Evolutionary conservation across 2,329 filamentous ascomycete species (phyloP).

Genomic region (Alternaria sp.): DNA sequence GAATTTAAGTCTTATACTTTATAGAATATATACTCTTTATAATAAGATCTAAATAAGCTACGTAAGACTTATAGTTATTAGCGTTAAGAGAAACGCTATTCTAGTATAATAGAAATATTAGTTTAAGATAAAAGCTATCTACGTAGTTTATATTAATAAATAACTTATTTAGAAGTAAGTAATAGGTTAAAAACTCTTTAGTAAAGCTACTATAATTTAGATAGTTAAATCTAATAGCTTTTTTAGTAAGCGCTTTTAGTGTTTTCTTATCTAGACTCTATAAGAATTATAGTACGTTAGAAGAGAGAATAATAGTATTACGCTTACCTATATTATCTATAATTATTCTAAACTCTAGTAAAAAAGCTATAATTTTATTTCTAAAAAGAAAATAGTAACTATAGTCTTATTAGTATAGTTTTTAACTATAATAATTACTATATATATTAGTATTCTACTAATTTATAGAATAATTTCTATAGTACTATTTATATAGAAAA

Average conservation of each 20-base stretch:
- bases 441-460: conserved; percentile 82
- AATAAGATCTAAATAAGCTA: conserved; percentile 79
- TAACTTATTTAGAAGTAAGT: conserved; percentile 12
- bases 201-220: conserved; percentile 13
- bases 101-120: conserved; percentile 29
- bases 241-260: conserved; percentile 13
- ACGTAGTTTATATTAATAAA: conserved; percentile 13
- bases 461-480: conserved; percentile 74
- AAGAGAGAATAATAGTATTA: conserved; percentile 63
- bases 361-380: conserved; percentile 73
- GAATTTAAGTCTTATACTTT: conserved; percentile 70
- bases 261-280: conserved; percentile 14
- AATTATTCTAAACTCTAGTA: conserved; percentile 79
- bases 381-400: conserved; percentile 82
- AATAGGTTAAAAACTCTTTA: conserved; percentile 7
- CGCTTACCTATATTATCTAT: conserved; percentile 73
- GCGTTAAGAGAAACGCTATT: conserved; percentile 43
- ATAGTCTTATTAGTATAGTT: conserved; percentile 7
- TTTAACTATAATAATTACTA: conserved; percentile 49
- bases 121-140: conserved; percentile 19
- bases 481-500: conserved; percentile 70
- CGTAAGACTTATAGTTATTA: conserved; percentile 65
- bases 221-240: conserved; percentile 21
- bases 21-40: conserved; percentile 78
- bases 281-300: conserved; percentile 1